These are phyloP conservation scores for Cadophora luteo-olivacea DNA, from an alignment of 2,329 filamentous ascomycete genomes.

Conservation along the genomic window DNA sequence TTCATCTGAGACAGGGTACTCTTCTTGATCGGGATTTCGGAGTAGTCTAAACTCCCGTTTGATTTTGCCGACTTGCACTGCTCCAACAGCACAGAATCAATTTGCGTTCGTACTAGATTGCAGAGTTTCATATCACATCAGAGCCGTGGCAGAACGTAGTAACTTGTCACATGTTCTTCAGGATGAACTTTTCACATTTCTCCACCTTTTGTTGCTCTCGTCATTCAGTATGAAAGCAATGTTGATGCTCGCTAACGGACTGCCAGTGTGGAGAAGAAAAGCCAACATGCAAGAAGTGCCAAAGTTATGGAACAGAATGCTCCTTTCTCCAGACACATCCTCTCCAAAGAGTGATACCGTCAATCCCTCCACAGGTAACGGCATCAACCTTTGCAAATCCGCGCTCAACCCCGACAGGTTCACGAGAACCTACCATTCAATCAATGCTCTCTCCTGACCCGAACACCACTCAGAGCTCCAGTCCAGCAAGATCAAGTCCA, in stretches of 20 bases:
- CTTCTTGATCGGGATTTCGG: neutral
- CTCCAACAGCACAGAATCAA: neutral
- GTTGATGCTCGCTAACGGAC: conserved; percentile 1
- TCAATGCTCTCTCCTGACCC: conserved; percentile 21
- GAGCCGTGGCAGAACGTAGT: neutral
- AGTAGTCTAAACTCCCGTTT: neutral
- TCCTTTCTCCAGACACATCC: conserved; percentile 42
- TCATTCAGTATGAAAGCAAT: neutral
- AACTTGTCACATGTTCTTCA: no score
- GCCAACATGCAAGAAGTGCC: conserved; percentile 40
- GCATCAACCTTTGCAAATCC: neutral
- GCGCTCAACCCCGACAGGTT: neutral
- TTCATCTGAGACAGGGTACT: neutral
- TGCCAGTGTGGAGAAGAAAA: conserved; percentile 42
- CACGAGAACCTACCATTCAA: conserved; percentile 21
- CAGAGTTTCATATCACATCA: neutral
- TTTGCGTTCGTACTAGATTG: neutral
- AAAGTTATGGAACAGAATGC: conserved; percentile 37
- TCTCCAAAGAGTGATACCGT: conserved; percentile 22
- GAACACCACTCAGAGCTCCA: conserved; percentile 5
- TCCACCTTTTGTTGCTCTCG: no score
- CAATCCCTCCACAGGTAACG: neutral
- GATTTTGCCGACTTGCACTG: neutral
- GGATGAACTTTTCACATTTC: no score
- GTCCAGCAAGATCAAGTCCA: conserved; percentile 3